phyloP scores from a whole-genome alignment of 169 alveolate genomes.

The Fabrea salina region DNA sequence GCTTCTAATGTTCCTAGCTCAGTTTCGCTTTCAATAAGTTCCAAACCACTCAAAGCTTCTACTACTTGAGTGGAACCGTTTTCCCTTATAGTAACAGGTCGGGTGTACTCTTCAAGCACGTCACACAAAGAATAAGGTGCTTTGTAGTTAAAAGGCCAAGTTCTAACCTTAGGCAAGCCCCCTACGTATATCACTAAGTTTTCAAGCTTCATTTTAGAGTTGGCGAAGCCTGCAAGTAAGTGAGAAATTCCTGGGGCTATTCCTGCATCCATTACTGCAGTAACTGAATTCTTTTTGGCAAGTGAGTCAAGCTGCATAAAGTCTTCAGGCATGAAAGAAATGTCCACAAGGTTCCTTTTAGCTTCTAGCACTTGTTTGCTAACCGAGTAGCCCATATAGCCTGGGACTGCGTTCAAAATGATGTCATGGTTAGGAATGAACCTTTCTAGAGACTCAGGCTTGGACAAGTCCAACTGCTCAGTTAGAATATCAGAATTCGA shows the following conservation, averaged over 20 bases:
- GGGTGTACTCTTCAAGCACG: background rate
- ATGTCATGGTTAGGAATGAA: background rate
- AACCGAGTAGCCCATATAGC: background rate
- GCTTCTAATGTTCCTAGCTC: background rate
- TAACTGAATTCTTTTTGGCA: background rate
- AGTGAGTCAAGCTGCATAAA: background rate
- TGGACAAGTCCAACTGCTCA: background rate
- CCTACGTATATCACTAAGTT: background rate
- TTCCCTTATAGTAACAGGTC: background rate
- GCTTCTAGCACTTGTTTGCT: background rate
- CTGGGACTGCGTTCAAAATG: background rate
- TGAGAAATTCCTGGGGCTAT: background rate
- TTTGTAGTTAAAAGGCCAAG: background rate
- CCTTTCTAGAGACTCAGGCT: background rate
- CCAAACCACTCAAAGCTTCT: background rate
- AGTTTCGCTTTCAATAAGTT: slow-evolving; percentile 1
- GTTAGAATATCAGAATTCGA: background rate
- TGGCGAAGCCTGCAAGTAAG: background rate
- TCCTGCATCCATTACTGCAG: background rate
- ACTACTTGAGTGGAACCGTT: background rate
- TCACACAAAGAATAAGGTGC: slow-evolving; percentile 1
- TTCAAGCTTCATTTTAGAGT: background rate
- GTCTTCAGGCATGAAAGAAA: slow-evolving; percentile 16
- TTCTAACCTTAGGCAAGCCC: background rate
- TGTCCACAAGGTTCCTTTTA: background rate